phyloP scores from a whole-genome alignment of 129 eudicot species.

The Helianthus tuberosus region DNA sequence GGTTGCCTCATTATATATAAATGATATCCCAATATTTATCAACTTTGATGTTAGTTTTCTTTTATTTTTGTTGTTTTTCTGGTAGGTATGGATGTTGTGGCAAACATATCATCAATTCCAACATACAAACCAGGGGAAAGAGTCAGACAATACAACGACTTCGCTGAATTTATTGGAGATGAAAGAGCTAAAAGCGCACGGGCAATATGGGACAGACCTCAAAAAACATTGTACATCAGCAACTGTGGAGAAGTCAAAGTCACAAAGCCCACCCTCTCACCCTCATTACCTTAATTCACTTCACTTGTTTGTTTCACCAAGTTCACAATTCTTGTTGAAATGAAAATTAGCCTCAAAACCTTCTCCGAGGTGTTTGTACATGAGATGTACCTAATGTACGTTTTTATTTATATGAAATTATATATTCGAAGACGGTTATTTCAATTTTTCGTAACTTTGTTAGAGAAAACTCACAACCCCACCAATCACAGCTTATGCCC shows the following conservation, averaged over 20 bases:
- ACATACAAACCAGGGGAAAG: slow-evolving; percentile 83
- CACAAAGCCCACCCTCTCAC: slow-evolving; percentile 87
- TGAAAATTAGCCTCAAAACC: no score
- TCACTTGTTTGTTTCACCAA: slow-evolving; percentile 23
- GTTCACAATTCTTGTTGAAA: not conserved
- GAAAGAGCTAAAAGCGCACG: slow-evolving; percentile 93
- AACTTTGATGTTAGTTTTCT: no score
- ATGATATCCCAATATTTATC: no score
- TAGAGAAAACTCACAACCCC: no score
- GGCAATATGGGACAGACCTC: slow-evolving; percentile 85
- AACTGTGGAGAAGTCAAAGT: slow-evolving; percentile 87
- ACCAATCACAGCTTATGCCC: no score
- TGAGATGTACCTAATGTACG: slow-evolving; percentile 17
- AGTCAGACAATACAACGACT: slow-evolving; percentile 76
- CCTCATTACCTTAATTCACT: slow-evolving; percentile 67
- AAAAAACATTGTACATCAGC: slow-evolving; percentile 77
- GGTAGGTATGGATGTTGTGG: slow-evolving; percentile 88
- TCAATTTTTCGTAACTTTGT: not conserved
- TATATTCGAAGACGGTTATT: not conserved
- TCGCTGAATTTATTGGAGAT: slow-evolving; percentile 90
- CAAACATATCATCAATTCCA: slow-evolving; percentile 66
- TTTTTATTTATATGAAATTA: not conserved
- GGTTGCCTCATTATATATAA: no score
- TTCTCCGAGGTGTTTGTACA: slow-evolving; percentile 14
- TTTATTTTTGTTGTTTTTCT: not conserved